Evolutionary conservation across 1,139 yeast genomes (phyloP).

Genomic region (Candida sojae): DNA sequence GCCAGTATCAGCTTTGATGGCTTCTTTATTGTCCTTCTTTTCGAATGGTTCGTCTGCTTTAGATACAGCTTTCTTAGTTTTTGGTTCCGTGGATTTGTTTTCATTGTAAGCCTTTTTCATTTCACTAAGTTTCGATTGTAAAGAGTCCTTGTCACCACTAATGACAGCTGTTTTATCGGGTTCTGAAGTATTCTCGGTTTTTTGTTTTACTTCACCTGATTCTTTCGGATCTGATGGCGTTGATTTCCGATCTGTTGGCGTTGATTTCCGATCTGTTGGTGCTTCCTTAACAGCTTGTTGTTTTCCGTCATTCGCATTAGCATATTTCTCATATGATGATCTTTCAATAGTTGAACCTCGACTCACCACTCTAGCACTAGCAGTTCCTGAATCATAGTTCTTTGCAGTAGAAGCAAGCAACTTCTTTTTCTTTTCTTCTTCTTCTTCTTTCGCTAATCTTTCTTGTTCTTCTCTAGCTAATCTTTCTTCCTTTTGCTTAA

Average conservation of each 20-base stretch:
- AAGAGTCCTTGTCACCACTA: neutral
- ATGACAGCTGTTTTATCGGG: too few species aligned
- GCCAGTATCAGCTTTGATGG: neutral
- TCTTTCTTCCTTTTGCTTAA: constrained; percentile 16
- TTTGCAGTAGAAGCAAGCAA: constrained; percentile 12
- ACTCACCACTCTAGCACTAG: constrained; percentile 22
- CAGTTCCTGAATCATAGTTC: constrained; percentile 24
- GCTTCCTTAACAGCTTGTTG: neutral
- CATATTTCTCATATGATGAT: constrained; percentile 33
- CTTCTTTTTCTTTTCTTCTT: constrained; percentile 16
- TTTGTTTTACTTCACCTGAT: neutral
- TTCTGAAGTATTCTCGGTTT: too few species aligned
- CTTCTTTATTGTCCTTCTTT: neutral
- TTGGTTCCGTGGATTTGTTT: neutral
- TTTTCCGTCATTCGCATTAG: constrained; percentile 10
- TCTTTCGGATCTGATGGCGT: neutral
- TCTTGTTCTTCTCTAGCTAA: constrained; percentile 20
- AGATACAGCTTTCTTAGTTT: neutral
- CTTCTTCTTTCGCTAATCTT: constrained; percentile 18
- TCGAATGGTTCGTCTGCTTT: neutral
- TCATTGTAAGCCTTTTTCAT: constrained; percentile 1
- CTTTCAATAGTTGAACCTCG: constrained; percentile 21
- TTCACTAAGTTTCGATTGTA: neutral
- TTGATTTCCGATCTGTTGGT: neutral
- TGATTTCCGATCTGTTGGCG: too few species aligned